Evolutionary conservation across 2,329 filamentous ascomycete genomes (phyloP), one percentile per base, ranked within the genome.

Genomic region (Penicillium hordei): DNA sequence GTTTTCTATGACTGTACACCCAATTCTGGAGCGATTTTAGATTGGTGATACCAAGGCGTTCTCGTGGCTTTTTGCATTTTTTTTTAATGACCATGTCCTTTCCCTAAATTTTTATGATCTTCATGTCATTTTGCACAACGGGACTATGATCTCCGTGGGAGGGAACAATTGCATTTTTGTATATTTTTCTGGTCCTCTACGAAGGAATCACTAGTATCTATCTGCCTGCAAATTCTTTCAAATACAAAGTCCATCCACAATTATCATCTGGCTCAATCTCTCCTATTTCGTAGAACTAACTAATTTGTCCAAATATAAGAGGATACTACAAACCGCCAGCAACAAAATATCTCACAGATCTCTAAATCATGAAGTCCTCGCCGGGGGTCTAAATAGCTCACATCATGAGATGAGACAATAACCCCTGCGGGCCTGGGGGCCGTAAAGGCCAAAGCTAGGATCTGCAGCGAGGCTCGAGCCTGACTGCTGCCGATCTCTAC

Each of bases 11-110:
- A 59, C 46, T 49, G 52, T 54, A 39, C 44, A 52, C 52, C 55
- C 25, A 46, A 13, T 50, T 36, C 23, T 56, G 57, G 61, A 65
- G 59, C 64, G 60, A 63, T 60, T 52, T 60, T 67, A 61, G 52
- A 66, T 48, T 59, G 43, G 52, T 31, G 54, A 66, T 67, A 65
- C 59, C 56, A 60, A 53, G 65, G 63, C 65, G 65, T 67, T 61
- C 19, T 48, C 7, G 15, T 59, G 39, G 29, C 15, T 56, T 57
- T 53, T 57, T 53, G 44, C 40, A 48, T 52, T 51, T n/a, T 53
- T n/a, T 51, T 55, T 60, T 60, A 45, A 60, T 48, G 62, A 61
- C 55, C 39, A 46, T 54, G 55, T 46, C 39, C 31, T 45, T 59
- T 27, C 13, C 6, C 23, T 43, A 8, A 27, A 31, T 6, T 53